These are phyloP conservation scores for Vitellaria paradoxa DNA, from an alignment of 179 eudicot genomes.

Conservation along the genomic window DNA sequence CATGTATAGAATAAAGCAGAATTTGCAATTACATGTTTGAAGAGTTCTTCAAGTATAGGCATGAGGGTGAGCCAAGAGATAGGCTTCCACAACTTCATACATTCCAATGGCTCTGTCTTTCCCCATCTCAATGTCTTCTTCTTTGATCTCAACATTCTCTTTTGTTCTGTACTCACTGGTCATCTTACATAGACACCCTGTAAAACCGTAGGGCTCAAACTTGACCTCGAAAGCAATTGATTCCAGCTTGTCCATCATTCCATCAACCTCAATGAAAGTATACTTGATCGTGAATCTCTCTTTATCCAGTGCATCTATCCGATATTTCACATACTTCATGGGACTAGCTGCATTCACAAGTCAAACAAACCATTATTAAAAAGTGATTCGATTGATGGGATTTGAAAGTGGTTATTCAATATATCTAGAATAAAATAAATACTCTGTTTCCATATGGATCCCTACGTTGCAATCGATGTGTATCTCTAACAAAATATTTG, in stretches of 20 bases:
- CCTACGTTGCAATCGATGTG: no score
- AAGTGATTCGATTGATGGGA: no score
- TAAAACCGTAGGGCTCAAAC: constrained; percentile 12
- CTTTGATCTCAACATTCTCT: constrained; percentile 4
- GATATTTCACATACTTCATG: constrained; percentile 3
- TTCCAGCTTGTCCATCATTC: constrained; percentile 6
- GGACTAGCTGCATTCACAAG: constrained; percentile 13
- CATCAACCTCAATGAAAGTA: constrained; percentile 13
- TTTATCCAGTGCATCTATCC: constrained; percentile 17
- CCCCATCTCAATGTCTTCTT: constrained; percentile 17
- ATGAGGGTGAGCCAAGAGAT: constrained; percentile 21
- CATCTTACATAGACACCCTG: constrained; percentile 15
- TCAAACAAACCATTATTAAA: not conserved
- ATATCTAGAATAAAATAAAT: no score
- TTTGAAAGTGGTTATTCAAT: no score
- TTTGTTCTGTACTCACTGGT: constrained; percentile 9
- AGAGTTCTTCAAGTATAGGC: constrained; percentile 12
- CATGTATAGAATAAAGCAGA: not conserved
- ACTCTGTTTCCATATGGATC: no score
- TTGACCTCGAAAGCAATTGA: constrained; percentile 12
- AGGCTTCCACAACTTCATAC: constrained; percentile 22
- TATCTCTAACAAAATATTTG: no score
- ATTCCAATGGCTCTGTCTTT: constrained; percentile 19
- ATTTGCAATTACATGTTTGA: not conserved
- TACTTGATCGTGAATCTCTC: constrained; percentile 17